Percentiles rank a stretch among this genome's conserved stretches.
Evolutionary conservation across 768 basidiomycete species (phyloP).

Genomic region (Boletales sp.): DNA sequence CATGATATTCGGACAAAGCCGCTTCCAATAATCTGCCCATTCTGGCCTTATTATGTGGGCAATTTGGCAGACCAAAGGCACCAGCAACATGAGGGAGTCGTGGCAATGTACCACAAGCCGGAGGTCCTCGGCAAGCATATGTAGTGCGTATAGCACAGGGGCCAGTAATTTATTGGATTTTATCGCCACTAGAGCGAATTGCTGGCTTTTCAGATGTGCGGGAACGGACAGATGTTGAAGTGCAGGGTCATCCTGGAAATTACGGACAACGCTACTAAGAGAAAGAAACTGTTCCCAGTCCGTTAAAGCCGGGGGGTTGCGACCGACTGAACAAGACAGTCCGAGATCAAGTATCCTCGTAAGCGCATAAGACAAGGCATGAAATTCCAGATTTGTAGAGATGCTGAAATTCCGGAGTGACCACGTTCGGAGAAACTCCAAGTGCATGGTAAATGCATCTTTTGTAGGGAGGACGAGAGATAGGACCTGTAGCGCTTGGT

Average conservation of each 20-base stretch:
- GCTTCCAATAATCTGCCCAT: slow-evolving; percentile 93
- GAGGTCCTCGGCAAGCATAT: slow-evolving; percentile 72
- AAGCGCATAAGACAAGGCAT: slow-evolving; percentile 52
- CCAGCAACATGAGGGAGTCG: slow-evolving; percentile 52
- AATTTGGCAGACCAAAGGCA: slow-evolving; percentile 59
- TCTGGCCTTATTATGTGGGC: slow-evolving; percentile 68
- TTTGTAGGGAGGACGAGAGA: slow-evolving; percentile 58
- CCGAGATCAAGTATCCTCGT: slow-evolving; percentile 42
- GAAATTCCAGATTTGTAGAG: slow-evolving; percentile 50
- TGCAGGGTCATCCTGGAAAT: slow-evolving; percentile 59
- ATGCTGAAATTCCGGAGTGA: slow-evolving; percentile 40
- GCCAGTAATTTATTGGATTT: slow-evolving; percentile 47
- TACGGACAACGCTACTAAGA: slow-evolving; percentile 38
- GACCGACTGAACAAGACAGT: slow-evolving; percentile 23
- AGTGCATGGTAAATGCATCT: slow-evolving; percentile 53
- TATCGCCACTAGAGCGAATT: slow-evolving; percentile 20
- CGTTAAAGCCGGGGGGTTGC: slow-evolving; percentile 13
- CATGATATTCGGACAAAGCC: slow-evolving; percentile 63
- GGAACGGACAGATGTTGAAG: slow-evolving; percentile 44
- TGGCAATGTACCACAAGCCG: slow-evolving; percentile 57
- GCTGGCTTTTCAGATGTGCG: slow-evolving; percentile 22
- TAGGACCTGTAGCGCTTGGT: slow-evolving; percentile 58
- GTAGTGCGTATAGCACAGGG: slow-evolving; percentile 68
- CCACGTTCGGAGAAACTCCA: slow-evolving; percentile 57
- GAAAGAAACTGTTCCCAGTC: slow-evolving; percentile 50